phyloP scores from a whole-genome alignment of 305 asterid genomes.

The Fraxinus angustifolia region DNA sequence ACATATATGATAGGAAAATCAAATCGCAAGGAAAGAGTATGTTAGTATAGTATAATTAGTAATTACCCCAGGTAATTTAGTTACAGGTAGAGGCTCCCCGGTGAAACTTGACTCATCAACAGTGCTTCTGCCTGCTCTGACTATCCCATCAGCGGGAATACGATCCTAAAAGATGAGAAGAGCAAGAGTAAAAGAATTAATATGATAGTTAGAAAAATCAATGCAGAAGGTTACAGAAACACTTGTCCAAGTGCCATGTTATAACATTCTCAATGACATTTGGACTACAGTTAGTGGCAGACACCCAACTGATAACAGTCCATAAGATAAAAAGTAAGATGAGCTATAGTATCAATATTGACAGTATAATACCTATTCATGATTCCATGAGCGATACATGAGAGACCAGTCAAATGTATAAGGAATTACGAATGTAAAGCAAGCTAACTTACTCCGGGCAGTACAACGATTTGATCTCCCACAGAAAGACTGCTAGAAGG shows the following conservation, averaged over 20 bases:
- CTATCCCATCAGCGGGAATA: constrained; percentile 96
- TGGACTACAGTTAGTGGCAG: constrained; percentile 10
- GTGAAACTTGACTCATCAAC: constrained; percentile 98
- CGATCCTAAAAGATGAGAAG: constrained; percentile 64
- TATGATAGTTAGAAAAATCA: neutral
- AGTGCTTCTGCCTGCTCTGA: constrained; percentile 83
- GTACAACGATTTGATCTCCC: constrained; percentile 83
- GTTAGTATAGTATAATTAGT: constrained; percentile 10
- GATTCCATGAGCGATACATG: constrained; percentile 16
- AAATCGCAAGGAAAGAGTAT: constrained; percentile 9
- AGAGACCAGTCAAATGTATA: constrained; percentile 10
- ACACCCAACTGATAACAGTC: neutral
- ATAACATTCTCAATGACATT: neutral
- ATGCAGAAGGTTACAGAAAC: neutral
- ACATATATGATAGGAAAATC: constrained; percentile 16
- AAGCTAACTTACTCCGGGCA: constrained; percentile 85
- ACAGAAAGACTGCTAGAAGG: constrained; percentile 78
- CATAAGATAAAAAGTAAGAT: neutral
- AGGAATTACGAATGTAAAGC: constrained; percentile 17
- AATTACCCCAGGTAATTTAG: constrained; percentile 94
- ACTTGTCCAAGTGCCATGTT: neutral
- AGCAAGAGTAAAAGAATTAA: constrained; percentile 4
- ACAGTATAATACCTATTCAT: neutral
- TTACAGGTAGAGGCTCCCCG: constrained; percentile 94
- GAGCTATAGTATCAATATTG: constrained; percentile 13